Base-by-base conservation (phyloP, 116 monocot species). In the Trichopus zeylanicus region DNA sequence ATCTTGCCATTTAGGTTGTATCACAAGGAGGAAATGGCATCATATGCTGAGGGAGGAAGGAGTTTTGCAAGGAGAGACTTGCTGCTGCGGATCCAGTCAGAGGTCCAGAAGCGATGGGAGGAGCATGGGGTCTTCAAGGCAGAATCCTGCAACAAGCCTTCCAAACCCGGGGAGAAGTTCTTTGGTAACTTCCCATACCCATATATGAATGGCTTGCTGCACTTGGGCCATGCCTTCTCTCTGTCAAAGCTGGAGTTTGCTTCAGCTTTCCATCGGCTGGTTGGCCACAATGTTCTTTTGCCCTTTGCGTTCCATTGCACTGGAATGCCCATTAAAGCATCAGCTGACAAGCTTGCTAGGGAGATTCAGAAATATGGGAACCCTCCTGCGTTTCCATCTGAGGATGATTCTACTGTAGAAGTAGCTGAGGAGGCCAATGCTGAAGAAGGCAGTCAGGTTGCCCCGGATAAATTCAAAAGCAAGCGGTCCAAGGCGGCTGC, bases 131-230 rank as follows among this genome's bases (percentile, higher is more conserved):
- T 94, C 27, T 94, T 94, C 56, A 73, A 78, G 32, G 74, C 78
- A 0, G 75, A 75, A 7, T 66, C 93, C 3, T 35, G 61, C 11
- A 58, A 47, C 53, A 60, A 28, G 2, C 73, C 76, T 31, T 83
- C 87, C 0, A 31, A 72, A 29, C 49, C 56, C 1, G 31, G 30
- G 1, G 31, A 56, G 53, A 53, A 53, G 53, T 95, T 90, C 77
- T 95, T 86, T 62, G 94, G 94, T 7, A 95, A 86, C 69, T 95
- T 95, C 55, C 90, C 94, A 4, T 90, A 95, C 63, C 94, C 94
- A 5, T 95, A 95, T 71, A 95, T 95, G 94, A 95, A 95, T 28
- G 90, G 90, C 0, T 64, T 72, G 12, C 70, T 95, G 11, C 94
- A 95, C 55, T 51, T 95, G 1, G 90, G 93, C 15, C 89, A 89